Percentiles rank a stretch among this genome's conserved stretches.
phyloP scores from a whole-genome alignment of 139 green algal genomes.

The Haematococcus lacustris region DNA sequence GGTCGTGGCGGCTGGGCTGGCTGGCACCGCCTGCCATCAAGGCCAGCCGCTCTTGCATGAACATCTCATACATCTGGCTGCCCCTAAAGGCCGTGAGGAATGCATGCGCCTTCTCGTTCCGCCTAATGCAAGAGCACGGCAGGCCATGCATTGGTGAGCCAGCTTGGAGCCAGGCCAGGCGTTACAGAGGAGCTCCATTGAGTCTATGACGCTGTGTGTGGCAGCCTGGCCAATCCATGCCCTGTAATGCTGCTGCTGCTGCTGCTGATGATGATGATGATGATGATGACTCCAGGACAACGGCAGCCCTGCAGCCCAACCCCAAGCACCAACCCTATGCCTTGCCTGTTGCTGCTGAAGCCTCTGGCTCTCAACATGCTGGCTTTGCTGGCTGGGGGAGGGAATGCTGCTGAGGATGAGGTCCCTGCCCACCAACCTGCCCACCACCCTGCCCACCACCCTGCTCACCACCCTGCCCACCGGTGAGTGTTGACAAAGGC shows the following conservation, averaged over 20 bases:
- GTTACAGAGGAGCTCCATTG: too few relatives aligned
- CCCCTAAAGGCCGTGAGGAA: conserved; percentile 58
- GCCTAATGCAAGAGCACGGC: conserved; percentile 2
- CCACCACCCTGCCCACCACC: background rate
- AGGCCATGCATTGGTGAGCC: background rate
- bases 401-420: too few relatives aligned
- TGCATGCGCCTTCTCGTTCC: conserved; percentile 29
- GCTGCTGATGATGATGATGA: too few relatives aligned
- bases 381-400: too few relatives aligned
- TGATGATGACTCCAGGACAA: background rate
- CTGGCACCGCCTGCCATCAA: conserved; percentile 20
- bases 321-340: background rate
- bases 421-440: background rate
- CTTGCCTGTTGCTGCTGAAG: background rate
- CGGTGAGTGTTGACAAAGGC: conserved; percentile 40
- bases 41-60: conserved; percentile 57
- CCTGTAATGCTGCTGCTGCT: too few relatives aligned
- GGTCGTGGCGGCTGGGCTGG: conserved; percentile 9
- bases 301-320: background rate
- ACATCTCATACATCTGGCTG: conserved; percentile 74
- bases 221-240: too few relatives aligned
- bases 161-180: too few relatives aligned
- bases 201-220: too few relatives aligned
- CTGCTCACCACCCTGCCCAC: conserved; percentile 1
- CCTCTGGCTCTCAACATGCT: too few relatives aligned